Conservation (phyloP, 1,139 yeast genomes). For the Taphrina flavorubra region DNA sequence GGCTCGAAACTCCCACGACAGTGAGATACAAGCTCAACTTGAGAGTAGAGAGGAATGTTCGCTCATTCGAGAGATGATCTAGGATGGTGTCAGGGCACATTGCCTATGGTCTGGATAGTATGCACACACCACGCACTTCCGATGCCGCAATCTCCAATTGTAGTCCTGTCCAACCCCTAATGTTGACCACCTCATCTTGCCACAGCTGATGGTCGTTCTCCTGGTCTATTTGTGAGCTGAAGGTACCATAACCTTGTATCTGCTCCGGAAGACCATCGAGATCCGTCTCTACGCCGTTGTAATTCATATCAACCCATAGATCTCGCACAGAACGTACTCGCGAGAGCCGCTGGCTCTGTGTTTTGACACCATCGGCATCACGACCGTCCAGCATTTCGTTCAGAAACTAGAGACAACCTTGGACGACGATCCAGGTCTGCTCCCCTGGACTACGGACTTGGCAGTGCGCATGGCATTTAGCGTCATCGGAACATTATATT, state of each 20-base stretch:
- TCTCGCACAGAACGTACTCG: neutral
- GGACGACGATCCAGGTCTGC: too few species aligned
- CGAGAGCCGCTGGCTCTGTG: neutral
- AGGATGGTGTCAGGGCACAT: neutral
- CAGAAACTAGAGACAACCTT: too few species aligned
- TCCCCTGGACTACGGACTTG: too few species aligned
- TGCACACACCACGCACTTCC: slow-evolving; percentile 26
- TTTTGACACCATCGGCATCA: neutral
- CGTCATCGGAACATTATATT: too few species aligned
- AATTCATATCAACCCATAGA: slow-evolving; percentile 11
- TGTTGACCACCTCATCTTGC: neutral
- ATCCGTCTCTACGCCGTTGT: slow-evolving; percentile 1
- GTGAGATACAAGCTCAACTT: slow-evolving; percentile 26
- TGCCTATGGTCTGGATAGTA: neutral
- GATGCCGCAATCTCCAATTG: slow-evolving; percentile 25
- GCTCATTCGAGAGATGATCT: slow-evolving; percentile 40
- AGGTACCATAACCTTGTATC: neutral
- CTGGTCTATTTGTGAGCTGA: neutral
- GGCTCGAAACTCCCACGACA: slow-evolving; percentile 26
- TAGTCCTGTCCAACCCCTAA: slow-evolving; percentile 6
- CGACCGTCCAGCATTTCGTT: neutral
- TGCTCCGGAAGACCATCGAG: slow-evolving; percentile 8
- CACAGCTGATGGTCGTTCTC: neutral
- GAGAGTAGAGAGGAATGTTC: slow-evolving; percentile 34
- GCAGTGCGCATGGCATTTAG: too few species aligned